Evolutionary conservation across 805 yeast species (phyloP).

Genomic region (Yamadazyma ubonensis): DNA sequence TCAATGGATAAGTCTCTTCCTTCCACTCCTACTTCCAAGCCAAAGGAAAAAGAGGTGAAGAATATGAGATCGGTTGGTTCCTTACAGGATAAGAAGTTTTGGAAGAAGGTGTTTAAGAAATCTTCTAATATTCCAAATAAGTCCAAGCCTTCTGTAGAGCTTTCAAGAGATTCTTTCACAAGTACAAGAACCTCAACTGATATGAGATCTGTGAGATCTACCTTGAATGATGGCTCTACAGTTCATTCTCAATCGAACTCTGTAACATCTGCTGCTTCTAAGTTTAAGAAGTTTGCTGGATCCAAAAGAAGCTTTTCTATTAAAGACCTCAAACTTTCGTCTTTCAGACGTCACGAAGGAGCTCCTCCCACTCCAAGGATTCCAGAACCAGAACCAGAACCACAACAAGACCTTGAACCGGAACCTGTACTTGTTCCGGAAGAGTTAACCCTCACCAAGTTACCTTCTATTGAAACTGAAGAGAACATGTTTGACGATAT

Average conservation of each 20-base stretch:
- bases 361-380: constrained; percentile 13
- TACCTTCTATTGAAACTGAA: constrained; percentile 30
- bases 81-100: constrained; percentile 7
- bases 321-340: constrained; percentile 14
- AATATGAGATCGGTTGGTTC: constrained; percentile 6
- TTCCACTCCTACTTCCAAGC: constrained; percentile 10
- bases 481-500: constrained; percentile 29
- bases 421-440: constrained; percentile 8
- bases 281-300: constrained; percentile 7
- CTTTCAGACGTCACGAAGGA: constrained; percentile 10
- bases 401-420: not conserved
- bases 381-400: not conserved
- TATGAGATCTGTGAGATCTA: too few relatives aligned
- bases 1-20: constrained; percentile 12
- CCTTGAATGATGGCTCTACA: not conserved
- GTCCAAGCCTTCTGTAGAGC: not conserved
- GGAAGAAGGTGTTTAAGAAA: constrained; percentile 16
- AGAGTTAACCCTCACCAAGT: constrained; percentile 13
- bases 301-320: constrained; percentile 13
- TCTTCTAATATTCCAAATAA: not conserved
- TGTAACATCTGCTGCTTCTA: constrained; percentile 1
- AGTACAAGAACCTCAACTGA: not conserved
- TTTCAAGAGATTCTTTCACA: not conserved
- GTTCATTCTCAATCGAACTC: constrained; percentile 1
- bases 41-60: constrained; percentile 3